phyloP scores from a whole-genome alignment of 495 filamentous ascomycete genomes.

The Aspergillus kassunensis region DNA sequence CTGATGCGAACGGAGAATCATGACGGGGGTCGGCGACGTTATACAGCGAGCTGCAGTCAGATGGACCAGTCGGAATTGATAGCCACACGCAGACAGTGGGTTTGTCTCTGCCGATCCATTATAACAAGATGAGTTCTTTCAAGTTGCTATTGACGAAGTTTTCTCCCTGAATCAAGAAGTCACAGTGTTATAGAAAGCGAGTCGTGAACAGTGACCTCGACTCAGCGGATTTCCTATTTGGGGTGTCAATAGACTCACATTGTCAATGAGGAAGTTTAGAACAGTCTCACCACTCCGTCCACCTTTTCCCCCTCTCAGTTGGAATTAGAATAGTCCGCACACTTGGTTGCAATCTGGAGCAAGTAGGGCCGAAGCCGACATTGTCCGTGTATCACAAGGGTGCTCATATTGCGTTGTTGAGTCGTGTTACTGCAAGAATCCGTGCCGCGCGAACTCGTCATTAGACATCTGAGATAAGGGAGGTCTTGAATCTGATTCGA shows the following conservation, averaged over 20 bases:
- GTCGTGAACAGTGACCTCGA: conserved; percentile 1
- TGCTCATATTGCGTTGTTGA: no score
- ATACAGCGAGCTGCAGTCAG: conserved; percentile 6
- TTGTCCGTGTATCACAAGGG: no score
- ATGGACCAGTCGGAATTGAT: neutral
- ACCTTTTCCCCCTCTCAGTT: neutral
- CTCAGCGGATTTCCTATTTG: conserved; percentile 15
- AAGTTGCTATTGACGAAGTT: neutral
- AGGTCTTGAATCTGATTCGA: no score
- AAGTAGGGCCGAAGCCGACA: no score
- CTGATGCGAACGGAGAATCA: neutral
- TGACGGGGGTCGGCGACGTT: neutral
- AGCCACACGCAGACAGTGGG: neutral
- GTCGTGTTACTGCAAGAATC: no score
- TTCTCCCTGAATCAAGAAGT: conserved; percentile 1
- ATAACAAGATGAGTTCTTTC: neutral
- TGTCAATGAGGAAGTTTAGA: neutral
- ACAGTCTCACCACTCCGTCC: neutral
- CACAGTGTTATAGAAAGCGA: neutral
- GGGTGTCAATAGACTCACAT: conserved; percentile 12
- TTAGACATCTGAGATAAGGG: no score
- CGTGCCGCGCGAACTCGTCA: no score
- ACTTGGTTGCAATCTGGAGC: no score
- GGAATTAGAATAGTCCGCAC: neutral
- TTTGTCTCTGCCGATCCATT: conserved; percentile 3